Percentiles rank a stretch among this genome's conserved stretches.
Evolutionary conservation across 179 eudicot species (phyloP).

Genomic region (Spergularia azorica): DNA sequence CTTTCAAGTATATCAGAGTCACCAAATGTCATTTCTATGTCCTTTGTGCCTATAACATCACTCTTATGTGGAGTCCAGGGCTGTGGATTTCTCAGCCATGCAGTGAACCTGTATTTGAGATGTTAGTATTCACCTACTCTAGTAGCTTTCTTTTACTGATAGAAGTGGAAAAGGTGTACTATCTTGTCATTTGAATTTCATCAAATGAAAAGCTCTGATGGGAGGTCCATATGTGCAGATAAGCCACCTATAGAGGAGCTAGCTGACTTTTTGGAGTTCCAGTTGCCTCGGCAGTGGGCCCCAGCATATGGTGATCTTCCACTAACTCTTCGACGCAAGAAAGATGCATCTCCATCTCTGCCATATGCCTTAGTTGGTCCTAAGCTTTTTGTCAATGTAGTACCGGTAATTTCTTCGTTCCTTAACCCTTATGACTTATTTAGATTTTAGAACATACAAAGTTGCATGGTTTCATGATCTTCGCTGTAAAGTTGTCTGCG

Average conservation of each 20-base stretch:
- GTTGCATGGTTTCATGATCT: neutral
- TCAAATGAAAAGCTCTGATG: conserved; percentile 9
- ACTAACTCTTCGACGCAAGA: conserved; percentile 70
- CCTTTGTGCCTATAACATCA: conserved; percentile 85
- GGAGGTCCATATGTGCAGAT: conserved; percentile 51
- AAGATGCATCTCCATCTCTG: conserved; percentile 73
- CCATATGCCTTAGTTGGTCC: conserved; percentile 88
- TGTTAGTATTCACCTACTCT: conserved; percentile 52
- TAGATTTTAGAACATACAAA: neutral
- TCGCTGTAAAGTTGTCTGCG: neutral
- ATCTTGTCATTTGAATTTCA: neutral
- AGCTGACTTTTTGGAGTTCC: conserved; percentile 82
- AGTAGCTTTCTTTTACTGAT: neutral
- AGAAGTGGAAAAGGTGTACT: neutral
- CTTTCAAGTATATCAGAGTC: conserved; percentile 74
- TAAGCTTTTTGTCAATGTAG: conserved; percentile 75
- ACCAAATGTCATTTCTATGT: conserved; percentile 85
- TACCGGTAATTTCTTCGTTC: conserved; percentile 48
- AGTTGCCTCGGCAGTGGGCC: conserved; percentile 97
- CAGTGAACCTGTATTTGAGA: conserved; percentile 87
- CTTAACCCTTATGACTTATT: neutral
- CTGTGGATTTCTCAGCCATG: conserved; percentile 93
- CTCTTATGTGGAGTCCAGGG: conserved; percentile 85
- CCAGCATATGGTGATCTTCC: conserved; percentile 91
- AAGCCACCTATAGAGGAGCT: conserved; percentile 94